Evolutionary conservation across 148 eudicot genomes (phyloP).

Genomic region (Drosera capensis): DNA sequence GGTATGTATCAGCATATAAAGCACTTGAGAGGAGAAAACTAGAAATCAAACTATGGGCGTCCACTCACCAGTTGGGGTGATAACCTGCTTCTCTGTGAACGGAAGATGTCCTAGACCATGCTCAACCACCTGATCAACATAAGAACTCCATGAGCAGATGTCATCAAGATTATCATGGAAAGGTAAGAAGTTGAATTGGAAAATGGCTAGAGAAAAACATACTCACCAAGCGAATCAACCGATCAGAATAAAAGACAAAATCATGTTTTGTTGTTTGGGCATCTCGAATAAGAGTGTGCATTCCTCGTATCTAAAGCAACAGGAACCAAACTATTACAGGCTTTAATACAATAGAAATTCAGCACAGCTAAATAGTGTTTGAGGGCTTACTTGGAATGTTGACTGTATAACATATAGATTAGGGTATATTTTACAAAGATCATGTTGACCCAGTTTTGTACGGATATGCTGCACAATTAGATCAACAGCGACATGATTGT

Average conservation of each 20-base stretch:
- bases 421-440: constrained; percentile 46
- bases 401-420: constrained; percentile 39
- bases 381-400: constrained; percentile 37
- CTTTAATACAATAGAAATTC: background rate
- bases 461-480: constrained; percentile 53
- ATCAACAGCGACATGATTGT: constrained; percentile 54
- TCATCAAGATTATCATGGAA: background rate
- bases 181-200: background rate
- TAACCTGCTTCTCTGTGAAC: constrained; percentile 87
- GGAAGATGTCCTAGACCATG: constrained; percentile 97
- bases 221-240: constrained; percentile 76
- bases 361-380: constrained; percentile 3
- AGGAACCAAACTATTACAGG: constrained; percentile 2
- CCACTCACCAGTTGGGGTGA: constrained; percentile 94
- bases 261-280: constrained; percentile 73
- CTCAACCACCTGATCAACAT: constrained; percentile 65
- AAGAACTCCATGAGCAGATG: background rate
- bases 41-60: no score
- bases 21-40: no score
- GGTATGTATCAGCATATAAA: no score
- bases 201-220: background rate
- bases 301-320: constrained; percentile 63
- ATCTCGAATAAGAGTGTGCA: constrained; percentile 91
- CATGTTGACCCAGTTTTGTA: constrained; percentile 58
- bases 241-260: constrained; percentile 82